A percentile compares a stretch with the other conserved stretches of the same genome.
These are phyloP conservation scores for Prunus persica DNA, from an alignment of 306 rosid species.

Conservation along the genomic window DNA sequence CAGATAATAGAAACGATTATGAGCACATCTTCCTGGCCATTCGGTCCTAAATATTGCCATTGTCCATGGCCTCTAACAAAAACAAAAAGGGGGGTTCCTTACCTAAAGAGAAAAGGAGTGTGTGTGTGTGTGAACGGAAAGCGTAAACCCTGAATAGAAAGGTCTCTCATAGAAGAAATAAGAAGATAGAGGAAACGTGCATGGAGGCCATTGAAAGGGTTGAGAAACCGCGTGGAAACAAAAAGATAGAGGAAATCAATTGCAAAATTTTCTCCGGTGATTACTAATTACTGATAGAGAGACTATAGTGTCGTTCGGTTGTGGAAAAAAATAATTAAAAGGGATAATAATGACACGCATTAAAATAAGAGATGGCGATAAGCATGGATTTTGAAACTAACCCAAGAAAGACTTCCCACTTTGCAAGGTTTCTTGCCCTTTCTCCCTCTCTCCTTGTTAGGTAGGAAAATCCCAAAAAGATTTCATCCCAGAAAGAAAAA, in stretches of 20 bases:
- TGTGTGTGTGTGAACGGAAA: too few species aligned
- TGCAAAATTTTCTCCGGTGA: not conserved
- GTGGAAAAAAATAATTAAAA: not conserved
- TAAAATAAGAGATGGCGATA: slow-evolving; percentile 10
- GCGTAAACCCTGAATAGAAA: too few species aligned
- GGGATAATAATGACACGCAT: not conserved
- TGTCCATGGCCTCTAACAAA: too few species aligned
- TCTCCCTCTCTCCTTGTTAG: not conserved
- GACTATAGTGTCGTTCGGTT: not conserved
- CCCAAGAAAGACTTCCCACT: slow-evolving; percentile 3
- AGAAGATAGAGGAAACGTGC: not conserved
- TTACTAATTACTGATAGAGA: not conserved
- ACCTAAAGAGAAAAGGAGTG: too few species aligned
- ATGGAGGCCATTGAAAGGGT: not conserved
- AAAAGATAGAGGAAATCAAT: not conserved
- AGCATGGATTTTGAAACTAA: slow-evolving; percentile 11
- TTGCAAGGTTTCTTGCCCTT: not conserved
- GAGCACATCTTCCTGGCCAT: too few species aligned
- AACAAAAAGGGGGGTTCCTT: too few species aligned
- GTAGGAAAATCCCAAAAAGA: not conserved
- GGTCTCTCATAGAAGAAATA: too few species aligned
- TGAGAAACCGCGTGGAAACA: slow-evolving; percentile 2
- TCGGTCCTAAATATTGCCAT: too few species aligned
- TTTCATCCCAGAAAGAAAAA: not conserved
- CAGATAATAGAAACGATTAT: too few species aligned